Evolutionary conservation across 164 flowering plant genomes (phyloP), one percentile per base, ranked within the genome.

Genomic region (Piper longum): DNA sequence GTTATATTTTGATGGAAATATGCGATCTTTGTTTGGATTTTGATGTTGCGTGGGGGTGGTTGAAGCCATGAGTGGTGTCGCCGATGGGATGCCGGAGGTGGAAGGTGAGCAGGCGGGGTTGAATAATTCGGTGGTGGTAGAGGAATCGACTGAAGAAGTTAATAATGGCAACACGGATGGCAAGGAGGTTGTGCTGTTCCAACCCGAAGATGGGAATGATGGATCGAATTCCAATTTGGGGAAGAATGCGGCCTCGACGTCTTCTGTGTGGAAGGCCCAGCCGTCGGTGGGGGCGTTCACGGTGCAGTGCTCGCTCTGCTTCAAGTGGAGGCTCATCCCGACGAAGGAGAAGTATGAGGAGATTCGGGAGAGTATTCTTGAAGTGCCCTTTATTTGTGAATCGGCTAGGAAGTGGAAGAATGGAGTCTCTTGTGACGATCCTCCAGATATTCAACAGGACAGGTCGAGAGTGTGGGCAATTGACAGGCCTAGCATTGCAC

Each of bases 391-490:
- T 66, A 51, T 66, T 12, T 93, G 98, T 63, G 85, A 83, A 73
- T 70, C 80, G 45, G 96, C 89, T 67, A 80, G 81, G 43, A 85
- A 80, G 51, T 90, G 98, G 98, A 75, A 83, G 61, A 84, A 89
- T 40, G 79, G 75, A 26, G 64, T 88, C n/a, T 77, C 85, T 3
- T 93, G 98, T 74, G 84, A 84, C 68, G 96, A 83, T 74, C 84
- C 81, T 42, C 66, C 86, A n/a, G 98, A 90, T 66, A 76, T 93
- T 64, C 61, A 68, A n/a, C 95, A 84, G 74, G 97, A 93, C 80
- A 87, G 85, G 1, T 83, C 81, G 69, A 73, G 96, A 71, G 77
- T 89, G 14, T 93, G 98, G 98, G 98, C 98, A 4, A 90, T 93
- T 70, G 97, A 93, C 65, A 86, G 81, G 66, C 98, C 98, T 54